Conservation (phyloP, 805 yeast genomes). For the Candida maris region DNA sequence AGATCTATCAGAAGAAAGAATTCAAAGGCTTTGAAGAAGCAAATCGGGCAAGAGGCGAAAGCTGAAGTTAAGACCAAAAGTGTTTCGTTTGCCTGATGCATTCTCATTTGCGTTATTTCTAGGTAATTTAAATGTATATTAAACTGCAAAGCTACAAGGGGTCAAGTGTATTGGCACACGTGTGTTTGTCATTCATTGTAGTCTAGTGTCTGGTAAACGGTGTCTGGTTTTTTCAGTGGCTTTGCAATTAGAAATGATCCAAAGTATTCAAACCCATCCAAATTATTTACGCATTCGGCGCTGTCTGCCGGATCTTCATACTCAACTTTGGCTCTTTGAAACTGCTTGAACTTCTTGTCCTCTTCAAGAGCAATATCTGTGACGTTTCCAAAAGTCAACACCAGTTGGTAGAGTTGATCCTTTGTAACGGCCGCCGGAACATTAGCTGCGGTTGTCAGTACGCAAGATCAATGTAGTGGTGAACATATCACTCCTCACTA, state of each 20-base stretch:
- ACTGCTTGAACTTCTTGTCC: slow-evolving; percentile 5
- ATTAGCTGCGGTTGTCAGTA: slow-evolving; percentile 12
- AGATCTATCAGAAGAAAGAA: slow-evolving; percentile 65
- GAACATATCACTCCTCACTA: too few species aligned
- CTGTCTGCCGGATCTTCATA: slow-evolving; percentile 19
- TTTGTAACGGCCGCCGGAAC: slow-evolving; percentile 9
- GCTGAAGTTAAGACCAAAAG: slow-evolving; percentile 33
- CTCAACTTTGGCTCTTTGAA: slow-evolving; percentile 8
- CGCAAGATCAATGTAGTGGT: too few species aligned
- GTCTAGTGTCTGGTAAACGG: too few species aligned
- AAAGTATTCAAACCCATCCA: slow-evolving; percentile 20
- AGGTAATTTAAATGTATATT: too few species aligned
- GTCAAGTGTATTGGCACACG: too few species aligned
- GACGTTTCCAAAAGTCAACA: slow-evolving; percentile 20
- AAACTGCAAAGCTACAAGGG: too few species aligned
- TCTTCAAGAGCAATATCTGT: slow-evolving; percentile 1
- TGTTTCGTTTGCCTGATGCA: slow-evolving; percentile 44
- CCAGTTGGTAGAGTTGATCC: slow-evolving; percentile 13
- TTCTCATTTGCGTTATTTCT: too few species aligned
- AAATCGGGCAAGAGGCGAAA: slow-evolving; percentile 19
- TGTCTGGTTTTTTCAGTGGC: neutral
- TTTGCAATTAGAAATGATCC: slow-evolving; percentile 12
- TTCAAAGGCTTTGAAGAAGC: slow-evolving; percentile 31
- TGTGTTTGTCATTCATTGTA: too few species aligned
- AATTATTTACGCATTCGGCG: slow-evolving; percentile 18